Base-by-base conservation (phyloP, 495 filamentous ascomycete genomes). In the Rhizodiscina lignyota region DNA sequence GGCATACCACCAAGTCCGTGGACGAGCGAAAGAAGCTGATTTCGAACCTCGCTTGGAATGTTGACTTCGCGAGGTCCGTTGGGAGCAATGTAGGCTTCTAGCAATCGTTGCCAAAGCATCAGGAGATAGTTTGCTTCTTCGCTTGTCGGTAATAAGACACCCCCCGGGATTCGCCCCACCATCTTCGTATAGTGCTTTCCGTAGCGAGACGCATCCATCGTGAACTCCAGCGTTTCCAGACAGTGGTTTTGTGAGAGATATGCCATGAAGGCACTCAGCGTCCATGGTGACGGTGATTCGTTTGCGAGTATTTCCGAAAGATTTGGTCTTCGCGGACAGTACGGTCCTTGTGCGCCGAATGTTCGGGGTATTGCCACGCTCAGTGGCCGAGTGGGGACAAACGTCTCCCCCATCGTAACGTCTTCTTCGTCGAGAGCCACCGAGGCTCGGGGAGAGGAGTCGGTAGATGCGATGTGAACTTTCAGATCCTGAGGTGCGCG, bases 191-290 rank as follows among this genome's bases (percentile, higher is more conserved):
- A 84, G 37, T 79, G 73, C 36, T 82, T 70, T 32, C 70, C 67
- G 57, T 99, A 99, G n/a, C 84, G 75, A 34, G 79, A 75, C 32
- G 89, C 82, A 52, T 94, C 89, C 69, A 94, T 70, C 29, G 89
- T 94, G 60, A 99, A 99, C 50, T 99, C 91, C 30, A 99, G 60
- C 4, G 83, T 99, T 56, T 99, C 91, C 29, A 96, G 59, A 49
- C 91, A 99, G 56, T 96, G 91, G 44, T 96, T 96, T 47, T 94
- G 86, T 2, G 91, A 94, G 18, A 96, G 70, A 51, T 89, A 99
- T 34, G 87, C 89, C 70, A 83, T 96, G 58, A 99, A 96, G 17
- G 91, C 89, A 44, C 72, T 72, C 13, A 96, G 68, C 2, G 86
- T 94, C 65, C 86, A 96, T 45, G 91, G 91, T 26, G 83, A 75